phyloP scores from a whole-genome alignment of 805 yeast species.

The Babjeviella inositovora region DNA sequence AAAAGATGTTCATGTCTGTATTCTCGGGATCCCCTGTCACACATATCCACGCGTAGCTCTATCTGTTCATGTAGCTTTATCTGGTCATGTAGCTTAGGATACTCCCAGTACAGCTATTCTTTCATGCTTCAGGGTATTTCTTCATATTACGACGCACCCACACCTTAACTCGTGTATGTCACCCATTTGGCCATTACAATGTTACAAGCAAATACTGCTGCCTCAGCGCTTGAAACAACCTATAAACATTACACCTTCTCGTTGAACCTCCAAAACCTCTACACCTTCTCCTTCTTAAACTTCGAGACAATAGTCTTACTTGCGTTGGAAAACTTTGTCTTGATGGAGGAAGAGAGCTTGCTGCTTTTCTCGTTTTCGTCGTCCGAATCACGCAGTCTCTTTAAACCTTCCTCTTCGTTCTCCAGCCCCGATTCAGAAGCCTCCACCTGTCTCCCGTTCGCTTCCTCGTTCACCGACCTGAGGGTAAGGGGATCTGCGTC shows the following conservation, averaged over 20 bases:
- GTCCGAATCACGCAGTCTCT: conserved; percentile 6
- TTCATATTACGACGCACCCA: too few species aligned
- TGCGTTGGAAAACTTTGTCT: conserved; percentile 4
- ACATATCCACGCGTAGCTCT: too few species aligned
- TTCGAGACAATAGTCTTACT: conserved; percentile 5
- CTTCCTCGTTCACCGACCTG: background rate
- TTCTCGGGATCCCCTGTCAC: too few species aligned
- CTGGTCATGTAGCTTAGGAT: too few species aligned
- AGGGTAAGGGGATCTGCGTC: background rate
- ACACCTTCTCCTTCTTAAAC: background rate
- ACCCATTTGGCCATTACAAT: too few species aligned
- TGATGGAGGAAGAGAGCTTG: conserved; percentile 5
- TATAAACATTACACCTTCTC: conserved; percentile 1
- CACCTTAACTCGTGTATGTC: too few species aligned
- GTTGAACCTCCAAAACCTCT: background rate
- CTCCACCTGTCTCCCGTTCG: background rate
- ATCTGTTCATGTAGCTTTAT: too few species aligned
- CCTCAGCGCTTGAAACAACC: too few species aligned
- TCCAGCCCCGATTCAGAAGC: background rate
- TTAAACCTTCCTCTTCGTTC: conserved; percentile 2
- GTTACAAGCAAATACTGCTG: too few species aligned
- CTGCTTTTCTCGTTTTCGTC: background rate
- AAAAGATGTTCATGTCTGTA: too few species aligned
- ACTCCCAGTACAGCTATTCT: too few species aligned
- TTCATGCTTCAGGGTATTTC: too few species aligned